These are phyloP conservation scores for Eimeria maxima DNA, from an alignment of 169 alveolate species.

Conservation along the genomic window DNA sequence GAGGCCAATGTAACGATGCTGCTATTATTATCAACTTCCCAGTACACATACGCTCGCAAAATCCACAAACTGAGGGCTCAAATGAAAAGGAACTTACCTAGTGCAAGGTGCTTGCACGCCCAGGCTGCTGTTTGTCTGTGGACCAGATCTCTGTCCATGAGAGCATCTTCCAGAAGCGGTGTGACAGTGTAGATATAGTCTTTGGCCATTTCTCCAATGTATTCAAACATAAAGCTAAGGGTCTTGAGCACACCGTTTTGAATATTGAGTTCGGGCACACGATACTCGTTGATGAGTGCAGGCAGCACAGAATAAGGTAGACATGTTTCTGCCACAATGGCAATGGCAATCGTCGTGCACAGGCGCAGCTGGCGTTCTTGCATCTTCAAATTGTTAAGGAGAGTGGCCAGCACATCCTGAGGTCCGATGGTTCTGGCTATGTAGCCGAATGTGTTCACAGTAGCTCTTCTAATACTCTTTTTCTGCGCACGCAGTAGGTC, in stretches of 20 bases:
- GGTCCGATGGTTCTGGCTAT: conserved; percentile 99
- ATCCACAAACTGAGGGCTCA: conserved; percentile 86
- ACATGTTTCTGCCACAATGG: conserved; percentile 99
- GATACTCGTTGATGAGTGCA: conserved; percentile 99
- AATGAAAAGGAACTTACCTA: conserved; percentile 94
- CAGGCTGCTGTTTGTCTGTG: conserved; percentile 99
- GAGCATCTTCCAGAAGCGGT: conserved; percentile 99
- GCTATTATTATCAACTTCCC: neutral
- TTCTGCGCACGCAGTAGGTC: conserved; percentile 98
- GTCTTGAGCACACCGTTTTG: conserved; percentile 99
- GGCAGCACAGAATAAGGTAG: conserved; percentile 99
- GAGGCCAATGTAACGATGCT: neutral
- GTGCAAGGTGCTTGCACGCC: conserved; percentile 98
- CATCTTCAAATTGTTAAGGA: conserved; percentile 92
- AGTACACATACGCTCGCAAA: neutral
- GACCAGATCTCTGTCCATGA: conserved; percentile 99
- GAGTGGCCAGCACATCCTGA: conserved; percentile 99
- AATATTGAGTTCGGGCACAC: conserved; percentile 99
- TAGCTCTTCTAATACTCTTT: conserved; percentile 98
- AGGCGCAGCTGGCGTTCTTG: conserved; percentile 99
- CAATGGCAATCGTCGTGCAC: conserved; percentile 92
- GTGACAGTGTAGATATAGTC: conserved; percentile 99
- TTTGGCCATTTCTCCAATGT: conserved; percentile 93
- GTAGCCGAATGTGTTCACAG: conserved; percentile 99
- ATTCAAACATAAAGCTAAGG: conserved; percentile 99